These are phyloP conservation scores for Ochetophila trinervis DNA, from an alignment of 306 rosid genomes.

Conservation along the genomic window DNA sequence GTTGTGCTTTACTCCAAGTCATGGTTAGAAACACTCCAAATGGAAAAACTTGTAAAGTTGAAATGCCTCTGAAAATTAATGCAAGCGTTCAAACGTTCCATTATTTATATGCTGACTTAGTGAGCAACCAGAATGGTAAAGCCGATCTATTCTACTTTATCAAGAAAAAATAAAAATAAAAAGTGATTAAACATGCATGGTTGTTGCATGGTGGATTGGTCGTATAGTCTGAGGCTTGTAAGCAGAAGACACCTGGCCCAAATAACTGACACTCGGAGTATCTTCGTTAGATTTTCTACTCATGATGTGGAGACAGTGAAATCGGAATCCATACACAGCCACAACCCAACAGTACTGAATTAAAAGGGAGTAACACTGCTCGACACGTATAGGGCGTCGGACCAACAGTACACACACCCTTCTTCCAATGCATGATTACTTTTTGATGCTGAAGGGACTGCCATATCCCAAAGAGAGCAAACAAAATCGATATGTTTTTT, in stretches of 20 bases:
- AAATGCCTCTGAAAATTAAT: too few relatives aligned
- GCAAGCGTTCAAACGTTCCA: too few relatives aligned
- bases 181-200: neutral
- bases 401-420: neutral
- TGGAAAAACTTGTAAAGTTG: neutral
- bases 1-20: neutral
- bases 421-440: slow-evolving; percentile 32
- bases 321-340: slow-evolving; percentile 2
- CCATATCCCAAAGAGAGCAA: slow-evolving; percentile 14
- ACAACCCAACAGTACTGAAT: slow-evolving; percentile 2
- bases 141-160: too few relatives aligned
- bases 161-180: too few relatives aligned
- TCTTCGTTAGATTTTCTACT: slow-evolving; percentile 26
- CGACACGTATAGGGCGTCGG: slow-evolving; percentile 23
- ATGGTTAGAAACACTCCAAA: neutral
- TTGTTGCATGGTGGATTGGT: neutral
- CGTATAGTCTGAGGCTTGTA: neutral
- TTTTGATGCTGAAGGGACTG: slow-evolving; percentile 17
- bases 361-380: neutral
- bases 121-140: too few relatives aligned
- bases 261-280: slow-evolving; percentile 20
- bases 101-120: too few relatives aligned
- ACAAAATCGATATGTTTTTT: neutral
- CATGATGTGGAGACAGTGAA: neutral
- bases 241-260: slow-evolving; percentile 34